A percentile compares a stretch with the other conserved stretches of the same genome.
phyloP scores from a whole-genome alignment of 2,329 filamentous ascomycete species.

The Botrytis aclada region DNA sequence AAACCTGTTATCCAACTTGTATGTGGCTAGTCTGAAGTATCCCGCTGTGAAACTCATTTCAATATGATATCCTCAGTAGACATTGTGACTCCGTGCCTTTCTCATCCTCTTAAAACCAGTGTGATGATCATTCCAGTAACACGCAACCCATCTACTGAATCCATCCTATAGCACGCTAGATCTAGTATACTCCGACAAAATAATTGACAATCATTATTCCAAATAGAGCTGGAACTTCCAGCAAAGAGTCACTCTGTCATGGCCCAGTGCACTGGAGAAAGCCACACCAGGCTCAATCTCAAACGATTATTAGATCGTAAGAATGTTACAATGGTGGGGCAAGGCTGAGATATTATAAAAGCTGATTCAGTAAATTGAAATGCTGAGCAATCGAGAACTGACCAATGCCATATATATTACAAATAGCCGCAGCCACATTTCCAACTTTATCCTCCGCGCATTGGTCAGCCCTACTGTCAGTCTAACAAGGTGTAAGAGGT shows the following conservation, averaged over 20 bases:
- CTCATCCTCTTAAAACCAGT: background rate
- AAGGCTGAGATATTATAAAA: constrained; percentile 1
- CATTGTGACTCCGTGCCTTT: background rate
- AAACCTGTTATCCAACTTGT: background rate
- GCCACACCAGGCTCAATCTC: background rate
- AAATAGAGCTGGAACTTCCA: rapidly evolving
- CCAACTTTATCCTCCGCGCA: background rate
- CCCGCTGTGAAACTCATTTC: background rate
- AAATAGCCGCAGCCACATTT: background rate
- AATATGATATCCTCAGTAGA: background rate
- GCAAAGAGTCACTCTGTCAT: background rate
- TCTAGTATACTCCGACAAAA: background rate
- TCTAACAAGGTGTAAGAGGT: background rate
- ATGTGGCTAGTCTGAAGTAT: background rate
- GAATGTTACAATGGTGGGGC: background rate
- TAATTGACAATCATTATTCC: background rate
- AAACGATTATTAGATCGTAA: background rate
- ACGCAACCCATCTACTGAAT: rapidly evolving
- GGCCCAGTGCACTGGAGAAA: background rate
- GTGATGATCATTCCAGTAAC: background rate
- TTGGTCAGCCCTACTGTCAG: background rate
- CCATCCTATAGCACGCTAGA: background rate
- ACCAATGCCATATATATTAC: background rate
- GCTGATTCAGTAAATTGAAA: background rate
- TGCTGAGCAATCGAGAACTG: background rate